Conservation (phyloP, 2,329 filamentous ascomycete species). For the Penicillium sp. region DNA sequence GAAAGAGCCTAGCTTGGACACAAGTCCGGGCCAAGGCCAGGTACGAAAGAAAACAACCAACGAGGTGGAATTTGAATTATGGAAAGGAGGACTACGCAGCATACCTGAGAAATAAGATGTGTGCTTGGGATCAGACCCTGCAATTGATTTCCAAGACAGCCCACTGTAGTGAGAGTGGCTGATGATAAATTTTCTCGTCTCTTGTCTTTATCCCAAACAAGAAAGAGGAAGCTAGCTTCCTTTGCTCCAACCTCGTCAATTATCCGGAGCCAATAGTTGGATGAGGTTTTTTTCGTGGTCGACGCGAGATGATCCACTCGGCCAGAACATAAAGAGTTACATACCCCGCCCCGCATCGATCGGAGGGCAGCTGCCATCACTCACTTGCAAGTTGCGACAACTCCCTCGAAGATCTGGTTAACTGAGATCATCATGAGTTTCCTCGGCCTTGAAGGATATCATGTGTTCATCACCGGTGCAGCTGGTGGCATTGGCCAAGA, state of each 20-base stretch:
- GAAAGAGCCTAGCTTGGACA: slow-evolving; percentile 45
- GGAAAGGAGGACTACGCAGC: slow-evolving; percentile 58
- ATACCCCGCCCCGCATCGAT: slow-evolving; percentile 1
- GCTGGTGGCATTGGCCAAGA: slow-evolving; percentile 55
- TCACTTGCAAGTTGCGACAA: background rate
- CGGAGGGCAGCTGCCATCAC: background rate
- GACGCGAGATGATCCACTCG: background rate
- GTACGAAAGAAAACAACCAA: slow-evolving; percentile 7
- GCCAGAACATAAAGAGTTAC: background rate
- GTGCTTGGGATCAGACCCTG: background rate
- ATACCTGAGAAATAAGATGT: slow-evolving; percentile 8
- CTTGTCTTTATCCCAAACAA: background rate
- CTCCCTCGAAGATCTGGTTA: background rate
- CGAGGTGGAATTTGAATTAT: slow-evolving; percentile 72
- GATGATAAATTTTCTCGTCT: background rate
- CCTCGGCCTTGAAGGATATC: slow-evolving; percentile 50
- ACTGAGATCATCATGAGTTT: slow-evolving; percentile 42
- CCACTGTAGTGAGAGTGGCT: background rate
- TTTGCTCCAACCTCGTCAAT: background rate
- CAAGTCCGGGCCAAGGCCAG: slow-evolving; percentile 43
- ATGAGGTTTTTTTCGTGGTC: background rate
- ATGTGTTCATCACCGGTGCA: slow-evolving; percentile 59
- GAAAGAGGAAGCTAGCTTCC: background rate
- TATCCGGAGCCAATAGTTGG: slow-evolving; percentile 1
- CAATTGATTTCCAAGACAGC: background rate